Conservation (phyloP, 2,329 filamentous ascomycete genomes). For the Colletotrichum sp. region DNA sequence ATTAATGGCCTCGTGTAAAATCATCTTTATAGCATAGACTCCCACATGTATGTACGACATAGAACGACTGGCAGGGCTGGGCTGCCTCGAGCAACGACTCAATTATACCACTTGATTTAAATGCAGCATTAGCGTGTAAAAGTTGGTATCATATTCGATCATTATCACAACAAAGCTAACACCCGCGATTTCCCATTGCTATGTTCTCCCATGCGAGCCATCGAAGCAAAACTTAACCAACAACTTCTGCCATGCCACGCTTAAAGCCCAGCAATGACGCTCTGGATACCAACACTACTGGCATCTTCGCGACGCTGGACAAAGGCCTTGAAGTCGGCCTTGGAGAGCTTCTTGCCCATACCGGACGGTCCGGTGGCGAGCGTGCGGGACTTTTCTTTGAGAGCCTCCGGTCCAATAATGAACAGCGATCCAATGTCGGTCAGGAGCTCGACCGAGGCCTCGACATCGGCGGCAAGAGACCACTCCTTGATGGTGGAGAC, state of each 20-base stretch:
- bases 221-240: not conserved
- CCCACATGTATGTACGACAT: not conserved
- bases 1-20: not conserved
- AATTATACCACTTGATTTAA: not conserved
- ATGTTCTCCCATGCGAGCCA: not conserved
- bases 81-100: not conserved
- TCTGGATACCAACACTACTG: constrained; percentile 80
- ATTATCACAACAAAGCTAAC: not conserved
- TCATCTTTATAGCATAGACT: not conserved
- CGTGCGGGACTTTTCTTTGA: constrained; percentile 72
- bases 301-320: constrained; percentile 86
- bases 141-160: constrained; percentile 17
- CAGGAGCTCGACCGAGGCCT: constrained; percentile 79
- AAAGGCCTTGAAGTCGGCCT: constrained; percentile 81
- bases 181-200: not conserved
- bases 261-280: constrained; percentile 72
- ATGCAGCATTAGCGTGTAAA: not conserved
- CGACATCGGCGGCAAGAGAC: constrained; percentile 73
- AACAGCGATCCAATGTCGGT: constrained; percentile 95
- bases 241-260: not conserved
- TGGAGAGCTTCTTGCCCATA: constrained; percentile 61
- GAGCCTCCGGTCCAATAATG: constrained; percentile 84
- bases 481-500: constrained; percentile 84
- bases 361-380: constrained; percentile 48
- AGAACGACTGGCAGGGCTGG: not conserved